phyloP scores from a whole-genome alignment of 495 filamentous ascomycete species.

The Amphirosellinia nigrospora region DNA sequence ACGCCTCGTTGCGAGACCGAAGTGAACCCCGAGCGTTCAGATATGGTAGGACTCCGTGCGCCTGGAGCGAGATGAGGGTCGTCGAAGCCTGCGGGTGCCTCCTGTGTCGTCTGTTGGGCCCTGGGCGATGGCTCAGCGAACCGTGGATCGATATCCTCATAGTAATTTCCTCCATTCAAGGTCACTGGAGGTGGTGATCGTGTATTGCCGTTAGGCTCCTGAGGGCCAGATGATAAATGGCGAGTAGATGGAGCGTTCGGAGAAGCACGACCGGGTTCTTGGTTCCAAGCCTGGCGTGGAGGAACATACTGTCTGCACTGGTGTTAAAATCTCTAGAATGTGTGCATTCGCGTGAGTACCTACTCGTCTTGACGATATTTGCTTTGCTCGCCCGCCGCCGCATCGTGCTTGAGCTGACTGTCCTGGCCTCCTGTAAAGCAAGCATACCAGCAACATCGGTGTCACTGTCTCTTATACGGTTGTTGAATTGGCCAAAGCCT shows the following conservation, averaged over 20 bases:
- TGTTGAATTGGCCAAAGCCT: constrained; percentile 53
- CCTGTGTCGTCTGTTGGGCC: constrained; percentile 38
- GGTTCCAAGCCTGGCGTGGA: constrained; percentile 65
- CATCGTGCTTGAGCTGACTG: constrained; percentile 44
- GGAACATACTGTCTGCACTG: constrained; percentile 64
- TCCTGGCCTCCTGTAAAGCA: constrained; percentile 66
- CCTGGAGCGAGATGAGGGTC: constrained; percentile 63
- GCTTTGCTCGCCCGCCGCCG: constrained; percentile 65
- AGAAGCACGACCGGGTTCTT: constrained; percentile 51
- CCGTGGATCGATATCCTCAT: constrained; percentile 92
- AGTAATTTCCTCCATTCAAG: constrained; percentile 66
- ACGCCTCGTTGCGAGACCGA: constrained; percentile 83
- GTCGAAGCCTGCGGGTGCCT: constrained; percentile 55
- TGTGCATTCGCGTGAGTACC: constrained; percentile 41
- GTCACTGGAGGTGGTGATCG: constrained; percentile 41
- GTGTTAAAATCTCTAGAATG: constrained; percentile 20
- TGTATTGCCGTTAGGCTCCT: constrained; percentile 48
- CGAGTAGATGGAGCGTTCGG: constrained; percentile 45
- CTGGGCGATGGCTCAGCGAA: constrained; percentile 61
- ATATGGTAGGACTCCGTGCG: constrained; percentile 74
- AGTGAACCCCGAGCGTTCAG: constrained; percentile 80
- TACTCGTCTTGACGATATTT: constrained; percentile 78
- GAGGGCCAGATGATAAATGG: constrained; percentile 41
- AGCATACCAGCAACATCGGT: constrained; percentile 72
- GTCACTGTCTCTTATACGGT: constrained; percentile 67